Evolutionary conservation across 805 yeast genomes (phyloP).

Genomic region (Zygosaccharomyces lentus): DNA sequence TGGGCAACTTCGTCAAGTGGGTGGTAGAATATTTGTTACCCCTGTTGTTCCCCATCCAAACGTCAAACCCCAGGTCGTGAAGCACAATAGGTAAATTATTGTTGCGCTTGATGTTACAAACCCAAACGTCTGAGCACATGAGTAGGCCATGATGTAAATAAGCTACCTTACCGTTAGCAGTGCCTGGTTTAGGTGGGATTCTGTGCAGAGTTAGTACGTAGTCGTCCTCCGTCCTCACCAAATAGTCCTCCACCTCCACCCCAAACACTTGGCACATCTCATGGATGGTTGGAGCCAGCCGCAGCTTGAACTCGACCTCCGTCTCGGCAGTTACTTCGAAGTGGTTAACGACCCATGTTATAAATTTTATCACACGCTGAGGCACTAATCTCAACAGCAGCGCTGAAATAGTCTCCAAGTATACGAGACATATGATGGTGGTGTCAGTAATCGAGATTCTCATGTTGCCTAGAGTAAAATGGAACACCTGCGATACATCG

Average conservation of each 20-base stretch:
- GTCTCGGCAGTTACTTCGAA: slow-evolving; percentile 21
- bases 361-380: slow-evolving; percentile 35
- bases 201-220: slow-evolving; percentile 75
- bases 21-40: slow-evolving; percentile 91
- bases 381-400: slow-evolving; percentile 47
- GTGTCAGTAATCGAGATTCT: slow-evolving; percentile 48
- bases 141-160: slow-evolving; percentile 89
- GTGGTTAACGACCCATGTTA: slow-evolving; percentile 31
- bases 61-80: slow-evolving; percentile 83
- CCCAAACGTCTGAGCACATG: slow-evolving; percentile 85
- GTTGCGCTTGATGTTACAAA: slow-evolving; percentile 44
- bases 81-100: slow-evolving; percentile 69
- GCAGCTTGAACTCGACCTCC: slow-evolving; percentile 18
- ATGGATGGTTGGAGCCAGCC: slow-evolving; percentile 47
- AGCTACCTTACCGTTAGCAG: slow-evolving; percentile 46
- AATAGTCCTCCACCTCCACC: slow-evolving; percentile 66
- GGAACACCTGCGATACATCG: not conserved
- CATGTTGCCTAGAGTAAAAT: not conserved
- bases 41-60: slow-evolving; percentile 89
- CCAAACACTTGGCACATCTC: slow-evolving; percentile 68
- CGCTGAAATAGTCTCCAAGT: slow-evolving; percentile 46
- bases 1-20: slow-evolving; percentile 48
- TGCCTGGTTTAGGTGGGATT: slow-evolving; percentile 40
- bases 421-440: slow-evolving; percentile 46
- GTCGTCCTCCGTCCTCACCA: slow-evolving; percentile 73